Percentiles rank a stretch among this genome's conserved stretches.
Evolutionary conservation across 2,329 filamentous ascomycete genomes (phyloP).

Genomic region (Hirsutella thompsonii): DNA sequence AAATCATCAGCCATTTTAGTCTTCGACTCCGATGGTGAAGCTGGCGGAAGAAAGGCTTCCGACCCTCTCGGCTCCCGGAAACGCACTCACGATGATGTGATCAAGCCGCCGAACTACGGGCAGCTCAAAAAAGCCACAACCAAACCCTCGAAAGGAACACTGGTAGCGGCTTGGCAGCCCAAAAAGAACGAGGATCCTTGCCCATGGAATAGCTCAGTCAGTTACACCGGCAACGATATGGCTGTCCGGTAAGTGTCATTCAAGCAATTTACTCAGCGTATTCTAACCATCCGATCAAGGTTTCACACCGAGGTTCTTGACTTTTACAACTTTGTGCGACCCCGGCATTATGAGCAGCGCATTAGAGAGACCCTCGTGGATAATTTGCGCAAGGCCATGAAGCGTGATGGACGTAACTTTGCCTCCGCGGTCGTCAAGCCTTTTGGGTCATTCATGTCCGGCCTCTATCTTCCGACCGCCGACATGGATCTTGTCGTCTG

Average conservation of each 20-base stretch:
- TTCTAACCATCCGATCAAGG: conserved; percentile 25
- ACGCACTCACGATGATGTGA: conserved; percentile 57
- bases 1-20: neutral
- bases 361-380: conserved; percentile 62
- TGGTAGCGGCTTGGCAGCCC: conserved; percentile 40
- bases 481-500: conserved; percentile 92
- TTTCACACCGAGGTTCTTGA: conserved; percentile 83
- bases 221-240: conserved; percentile 38
- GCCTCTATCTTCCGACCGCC: conserved; percentile 55
- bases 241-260: conserved; percentile 37
- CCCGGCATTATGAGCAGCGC: conserved; percentile 61
- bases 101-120: conserved; percentile 43
- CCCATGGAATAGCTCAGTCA: conserved; percentile 52
- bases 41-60: conserved; percentile 15
- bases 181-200: conserved; percentile 26
- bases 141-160: conserved; percentile 33
- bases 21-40: neutral
- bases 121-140: conserved; percentile 37
- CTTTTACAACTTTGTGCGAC: conserved; percentile 77
- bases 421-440: conserved; percentile 51
- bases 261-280: neutral
- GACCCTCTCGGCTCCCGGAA: conserved; percentile 54
- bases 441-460: conserved; percentile 92
- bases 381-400: conserved; percentile 50
- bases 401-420: conserved; percentile 33